Evolutionary conservation across 2,329 filamentous ascomycete species (phyloP).

Genomic region (Beauveria asiatica): DNA sequence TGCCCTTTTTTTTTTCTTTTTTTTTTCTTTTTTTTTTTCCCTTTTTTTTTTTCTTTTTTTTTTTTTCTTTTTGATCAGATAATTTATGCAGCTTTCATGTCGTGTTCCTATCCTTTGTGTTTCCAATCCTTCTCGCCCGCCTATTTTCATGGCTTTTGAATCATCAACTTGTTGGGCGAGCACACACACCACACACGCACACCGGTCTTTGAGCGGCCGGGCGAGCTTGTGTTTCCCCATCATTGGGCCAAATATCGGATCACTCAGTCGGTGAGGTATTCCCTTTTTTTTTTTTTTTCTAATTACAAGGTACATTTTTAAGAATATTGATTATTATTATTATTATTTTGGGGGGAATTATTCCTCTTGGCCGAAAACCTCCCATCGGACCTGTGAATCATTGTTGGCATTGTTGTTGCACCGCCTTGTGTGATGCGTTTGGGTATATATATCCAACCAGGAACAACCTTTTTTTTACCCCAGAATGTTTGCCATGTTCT

Average conservation of each 20-base stretch:
- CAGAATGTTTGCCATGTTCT: background rate
- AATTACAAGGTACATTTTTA: too few relatives aligned
- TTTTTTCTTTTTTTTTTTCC: too few relatives aligned
- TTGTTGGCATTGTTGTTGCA: too few relatives aligned
- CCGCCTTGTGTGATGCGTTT: too few relatives aligned
- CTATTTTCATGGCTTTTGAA: background rate
- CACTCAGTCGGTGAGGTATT: background rate
- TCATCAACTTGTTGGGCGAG: background rate
- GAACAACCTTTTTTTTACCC: too few relatives aligned
- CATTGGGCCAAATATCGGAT: background rate
- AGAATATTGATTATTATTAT: background rate
- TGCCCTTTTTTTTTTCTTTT: too few relatives aligned
- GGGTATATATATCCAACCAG: too few relatives aligned
- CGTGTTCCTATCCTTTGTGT: background rate
- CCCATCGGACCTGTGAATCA: too few relatives aligned
- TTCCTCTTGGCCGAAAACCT: too few relatives aligned
- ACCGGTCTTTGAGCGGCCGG: background rate
- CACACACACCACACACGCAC: background rate
- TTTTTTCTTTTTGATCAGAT: too few relatives aligned
- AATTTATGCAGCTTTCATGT: background rate
- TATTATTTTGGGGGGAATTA: background rate
- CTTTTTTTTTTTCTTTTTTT: too few relatives aligned
- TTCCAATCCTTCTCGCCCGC: background rate
- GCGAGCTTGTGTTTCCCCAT: constrained; percentile 2
- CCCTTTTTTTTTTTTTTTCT: too few relatives aligned